Percentiles rank a stretch among this genome's conserved stretches.
These are phyloP conservation scores for Mycena maculata DNA, from an alignment of 768 basidiomycete species.

Conservation along the genomic window DNA sequence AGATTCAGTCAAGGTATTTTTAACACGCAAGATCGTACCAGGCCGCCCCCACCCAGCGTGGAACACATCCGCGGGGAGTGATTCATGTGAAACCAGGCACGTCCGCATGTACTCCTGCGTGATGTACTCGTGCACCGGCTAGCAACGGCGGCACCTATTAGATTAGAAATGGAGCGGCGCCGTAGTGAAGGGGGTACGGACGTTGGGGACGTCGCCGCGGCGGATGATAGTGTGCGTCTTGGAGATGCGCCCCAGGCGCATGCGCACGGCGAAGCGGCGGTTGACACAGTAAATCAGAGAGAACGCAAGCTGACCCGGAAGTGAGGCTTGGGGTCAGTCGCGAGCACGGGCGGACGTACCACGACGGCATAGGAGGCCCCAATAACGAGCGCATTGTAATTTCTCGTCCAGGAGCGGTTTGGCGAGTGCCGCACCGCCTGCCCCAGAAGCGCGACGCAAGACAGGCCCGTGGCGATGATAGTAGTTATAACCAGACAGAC, in stretches of 20 bases:
- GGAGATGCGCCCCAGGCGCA: constrained; percentile 74
- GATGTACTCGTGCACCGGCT: constrained; percentile 77
- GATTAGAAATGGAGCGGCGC: not conserved
- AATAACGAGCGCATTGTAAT: constrained; percentile 76
- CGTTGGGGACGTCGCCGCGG: constrained; percentile 70
- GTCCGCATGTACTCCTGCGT: constrained; percentile 81
- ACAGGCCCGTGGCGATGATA: constrained; percentile 67
- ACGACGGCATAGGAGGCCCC: constrained; percentile 77
- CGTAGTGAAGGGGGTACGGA: constrained; percentile 39
- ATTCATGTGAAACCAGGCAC: constrained; percentile 77
- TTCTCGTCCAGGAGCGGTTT: constrained; percentile 63
- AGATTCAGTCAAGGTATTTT: not conserved
- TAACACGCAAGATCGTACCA: constrained; percentile 52
- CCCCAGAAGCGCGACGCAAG: constrained; percentile 72
- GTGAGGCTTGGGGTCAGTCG: not conserved
- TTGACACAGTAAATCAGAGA: constrained; percentile 76
- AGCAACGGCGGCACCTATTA: constrained; percentile 9
- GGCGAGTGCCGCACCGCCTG: constrained; percentile 79
- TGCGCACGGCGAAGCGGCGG: constrained; percentile 73
- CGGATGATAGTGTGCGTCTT: constrained; percentile 66
- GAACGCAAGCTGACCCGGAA: constrained; percentile 58
- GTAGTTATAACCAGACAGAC: constrained; percentile 61
- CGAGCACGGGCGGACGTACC: constrained; percentile 53
- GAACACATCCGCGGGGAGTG: constrained; percentile 71
- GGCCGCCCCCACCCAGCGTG: constrained; percentile 84